phyloP scores from a whole-genome alignment of 306 rosid species.

The Quercus rubra region DNA sequence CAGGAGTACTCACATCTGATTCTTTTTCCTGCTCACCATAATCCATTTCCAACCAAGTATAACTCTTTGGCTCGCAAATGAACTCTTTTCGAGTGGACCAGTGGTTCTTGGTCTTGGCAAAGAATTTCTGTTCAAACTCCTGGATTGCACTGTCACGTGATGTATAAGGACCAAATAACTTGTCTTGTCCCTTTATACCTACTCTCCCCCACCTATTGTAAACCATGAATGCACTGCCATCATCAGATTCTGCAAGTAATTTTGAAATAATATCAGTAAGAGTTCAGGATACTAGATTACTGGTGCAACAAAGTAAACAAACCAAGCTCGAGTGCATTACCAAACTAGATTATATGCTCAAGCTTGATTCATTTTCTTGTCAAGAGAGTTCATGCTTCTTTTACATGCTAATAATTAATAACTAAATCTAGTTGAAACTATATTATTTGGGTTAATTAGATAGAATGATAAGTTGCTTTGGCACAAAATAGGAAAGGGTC shows the following conservation, averaged over 20 bases:
- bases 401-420: too few relatives aligned
- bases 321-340: too few relatives aligned
- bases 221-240: conserved; percentile 65
- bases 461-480: too few relatives aligned
- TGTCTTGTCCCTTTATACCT: conserved; percentile 85
- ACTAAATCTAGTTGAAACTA: too few relatives aligned
- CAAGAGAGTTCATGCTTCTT: too few relatives aligned
- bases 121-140: conserved; percentile 69
- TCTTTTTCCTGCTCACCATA: conserved; percentile 54
- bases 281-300: neutral
- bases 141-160: conserved; percentile 48
- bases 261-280: conserved; percentile 12
- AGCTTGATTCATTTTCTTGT: too few relatives aligned
- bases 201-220: conserved; percentile 97
- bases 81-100: conserved; percentile 67
- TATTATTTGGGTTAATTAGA: too few relatives aligned
- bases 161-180: conserved; percentile 59
- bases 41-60: conserved; percentile 94
- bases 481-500: too few relatives aligned
- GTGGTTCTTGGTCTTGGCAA: conserved; percentile 65
- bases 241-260: conserved; percentile 71
- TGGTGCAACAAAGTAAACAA: neutral
- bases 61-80: conserved; percentile 51
- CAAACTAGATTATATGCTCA: too few relatives aligned
- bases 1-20: conserved; percentile 52